Conservation (phyloP, 257 asterid genomes). For the Solanum rostratum region DNA sequence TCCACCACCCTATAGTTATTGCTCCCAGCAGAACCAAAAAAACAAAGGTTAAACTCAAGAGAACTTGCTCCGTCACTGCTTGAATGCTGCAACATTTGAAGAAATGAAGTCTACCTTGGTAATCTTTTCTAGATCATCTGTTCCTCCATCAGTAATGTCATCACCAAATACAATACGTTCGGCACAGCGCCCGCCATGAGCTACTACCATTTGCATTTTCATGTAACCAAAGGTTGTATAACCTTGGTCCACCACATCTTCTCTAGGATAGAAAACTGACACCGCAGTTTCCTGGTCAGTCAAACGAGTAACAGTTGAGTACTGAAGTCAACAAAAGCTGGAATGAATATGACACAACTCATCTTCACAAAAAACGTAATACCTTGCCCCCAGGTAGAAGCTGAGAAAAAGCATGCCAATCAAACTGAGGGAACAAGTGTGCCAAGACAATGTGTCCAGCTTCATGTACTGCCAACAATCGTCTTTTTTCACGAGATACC, state of each 20-base stretch:
- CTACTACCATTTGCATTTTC: constrained; percentile 99
- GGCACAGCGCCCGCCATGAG: constrained; percentile 98
- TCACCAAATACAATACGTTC: constrained; percentile 87
- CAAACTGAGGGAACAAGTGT: constrained; percentile 88
- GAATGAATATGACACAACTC: not conserved
- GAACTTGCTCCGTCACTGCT: not conserved
- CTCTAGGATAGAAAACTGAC: constrained; percentile 95
- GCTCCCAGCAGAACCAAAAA: not conserved
- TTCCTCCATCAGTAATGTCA: constrained; percentile 92
- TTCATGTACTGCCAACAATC: constrained; percentile 91
- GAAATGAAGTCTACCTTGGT: constrained; percentile 51
- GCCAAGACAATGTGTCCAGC: constrained; percentile 98
- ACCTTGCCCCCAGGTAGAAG: constrained; percentile 98
- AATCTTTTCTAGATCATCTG: constrained; percentile 84
- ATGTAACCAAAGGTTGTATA: constrained; percentile 86
- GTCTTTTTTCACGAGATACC: constrained; percentile 75
- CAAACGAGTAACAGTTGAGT: constrained; percentile 5
- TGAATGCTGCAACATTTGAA: not conserved
- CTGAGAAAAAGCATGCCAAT: constrained; percentile 99
- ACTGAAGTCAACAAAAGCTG: not conserved
- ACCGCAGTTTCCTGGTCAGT: constrained; percentile 89
- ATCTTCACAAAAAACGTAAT: not conserved
- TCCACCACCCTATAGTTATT: not conserved
- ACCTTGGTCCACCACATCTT: constrained; percentile 84
- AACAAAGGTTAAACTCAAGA: not conserved